Evolutionary conservation across 2,329 filamentous ascomycete genomes (phyloP).

Genomic region (Bimuria novae-zelandiae): DNA sequence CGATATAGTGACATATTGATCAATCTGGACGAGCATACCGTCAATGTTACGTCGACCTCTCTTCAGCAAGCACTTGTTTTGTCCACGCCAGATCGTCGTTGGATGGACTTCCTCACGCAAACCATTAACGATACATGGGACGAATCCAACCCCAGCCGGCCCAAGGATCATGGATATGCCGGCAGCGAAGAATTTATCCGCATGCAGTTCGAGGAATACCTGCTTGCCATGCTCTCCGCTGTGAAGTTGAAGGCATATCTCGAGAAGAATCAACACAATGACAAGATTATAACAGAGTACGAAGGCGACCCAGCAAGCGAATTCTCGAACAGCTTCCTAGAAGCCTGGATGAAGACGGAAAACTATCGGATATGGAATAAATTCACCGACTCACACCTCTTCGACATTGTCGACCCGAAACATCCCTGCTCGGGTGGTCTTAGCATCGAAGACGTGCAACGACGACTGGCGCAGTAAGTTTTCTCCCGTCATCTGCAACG

Average conservation of each 20-base stretch:
- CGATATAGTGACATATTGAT: constrained; percentile 95
- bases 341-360: constrained; percentile 85
- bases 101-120: constrained; percentile 95
- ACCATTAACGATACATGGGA: constrained; percentile 98
- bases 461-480: constrained; percentile 72
- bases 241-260: constrained; percentile 77
- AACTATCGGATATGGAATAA: constrained; percentile 89
- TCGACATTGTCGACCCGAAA: constrained; percentile 89
- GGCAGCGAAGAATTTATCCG: constrained; percentile 98
- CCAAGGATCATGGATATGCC: constrained; percentile 93
- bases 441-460: constrained; percentile 91
- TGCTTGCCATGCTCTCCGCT: constrained; percentile 83
- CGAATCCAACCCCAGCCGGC: constrained; percentile 80
- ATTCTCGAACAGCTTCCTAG: constrained; percentile 82
- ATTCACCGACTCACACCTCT: constrained; percentile 76
- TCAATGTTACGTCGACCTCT: constrained; percentile 81
- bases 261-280: constrained; percentile 53
- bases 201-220: constrained; percentile 95
- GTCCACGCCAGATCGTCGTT: constrained; percentile 85
- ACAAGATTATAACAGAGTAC: constrained; percentile 63
- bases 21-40: constrained; percentile 87
- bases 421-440: constrained; percentile 93
- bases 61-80: constrained; percentile 76
- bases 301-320: constrained; percentile 86
- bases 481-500: constrained; percentile 15